These are phyloP conservation scores for Albatrellus sp. DNA, from an alignment of 1,284 basidiomycete genomes.

Conservation along the genomic window DNA sequence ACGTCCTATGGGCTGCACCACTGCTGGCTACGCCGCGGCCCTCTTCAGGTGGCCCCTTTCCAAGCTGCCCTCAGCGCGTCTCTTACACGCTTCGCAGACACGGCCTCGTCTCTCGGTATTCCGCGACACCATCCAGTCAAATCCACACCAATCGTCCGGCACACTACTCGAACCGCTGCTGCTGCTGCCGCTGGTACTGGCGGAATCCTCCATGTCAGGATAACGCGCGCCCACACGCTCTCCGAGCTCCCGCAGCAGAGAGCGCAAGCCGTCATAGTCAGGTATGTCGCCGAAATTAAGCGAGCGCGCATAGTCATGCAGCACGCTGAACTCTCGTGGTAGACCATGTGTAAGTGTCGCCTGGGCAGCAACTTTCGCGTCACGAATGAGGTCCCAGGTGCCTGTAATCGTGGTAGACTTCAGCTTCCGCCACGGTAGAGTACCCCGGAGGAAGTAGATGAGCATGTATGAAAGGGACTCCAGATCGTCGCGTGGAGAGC, in stretches of 20 bases:
- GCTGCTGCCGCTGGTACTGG: slow-evolving; percentile 2
- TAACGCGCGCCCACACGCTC: slow-evolving; percentile 13
- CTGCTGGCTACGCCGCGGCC: not conserved
- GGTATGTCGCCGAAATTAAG: slow-evolving; percentile 86
- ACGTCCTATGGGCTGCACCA: too few species aligned
- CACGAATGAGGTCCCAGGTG: slow-evolving; percentile 69
- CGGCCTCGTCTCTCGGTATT: slow-evolving; percentile 8
- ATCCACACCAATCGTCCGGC: slow-evolving; percentile 10
- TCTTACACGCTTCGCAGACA: slow-evolving; percentile 12
- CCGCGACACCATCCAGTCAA: slow-evolving; percentile 13
- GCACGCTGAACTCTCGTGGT: slow-evolving; percentile 79
- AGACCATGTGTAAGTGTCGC: slow-evolving; percentile 69
- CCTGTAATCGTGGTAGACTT: slow-evolving; percentile 66
- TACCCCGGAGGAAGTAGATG: slow-evolving; percentile 86
- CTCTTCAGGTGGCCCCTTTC: not conserved
- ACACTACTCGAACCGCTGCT: not conserved
- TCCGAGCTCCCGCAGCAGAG: slow-evolving; percentile 57
- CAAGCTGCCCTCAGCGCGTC: slow-evolving; percentile 8
- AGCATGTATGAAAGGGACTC: slow-evolving; percentile 89
- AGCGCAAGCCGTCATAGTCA: slow-evolving; percentile 80
- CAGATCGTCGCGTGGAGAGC: slow-evolving; percentile 83
- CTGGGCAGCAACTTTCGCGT: slow-evolving; percentile 52
- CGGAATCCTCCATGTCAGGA: slow-evolving; percentile 7
- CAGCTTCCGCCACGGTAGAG: slow-evolving; percentile 83
- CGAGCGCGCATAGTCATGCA: slow-evolving; percentile 77